Evolutionary conservation across 345 rosid genomes (phyloP).

Genomic region (Angophora floribunda): DNA sequence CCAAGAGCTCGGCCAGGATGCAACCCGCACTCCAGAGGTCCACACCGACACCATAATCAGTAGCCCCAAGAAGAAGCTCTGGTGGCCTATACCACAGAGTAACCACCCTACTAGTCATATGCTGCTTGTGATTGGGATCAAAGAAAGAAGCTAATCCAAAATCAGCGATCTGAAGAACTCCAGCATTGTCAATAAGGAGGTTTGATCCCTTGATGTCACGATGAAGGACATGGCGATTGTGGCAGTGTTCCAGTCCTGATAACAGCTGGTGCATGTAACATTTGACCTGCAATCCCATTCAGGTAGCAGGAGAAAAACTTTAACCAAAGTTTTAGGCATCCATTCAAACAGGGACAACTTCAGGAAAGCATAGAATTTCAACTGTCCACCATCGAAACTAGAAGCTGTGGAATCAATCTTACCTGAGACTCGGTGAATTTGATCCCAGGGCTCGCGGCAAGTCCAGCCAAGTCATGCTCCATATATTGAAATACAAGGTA

Average conservation of each 20-base stretch:
- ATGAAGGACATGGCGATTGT: conserved; percentile 56
- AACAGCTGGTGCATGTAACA: conserved; percentile 62
- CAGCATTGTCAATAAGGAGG: conserved; percentile 63
- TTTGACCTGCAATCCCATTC: conserved; percentile 41
- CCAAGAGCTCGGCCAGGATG: conserved; percentile 69
- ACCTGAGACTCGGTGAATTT: conserved; percentile 74
- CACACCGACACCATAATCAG: conserved; percentile 68
- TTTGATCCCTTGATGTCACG: conserved; percentile 87
- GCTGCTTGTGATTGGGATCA: conserved; percentile 76
- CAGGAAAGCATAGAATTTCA: not conserved
- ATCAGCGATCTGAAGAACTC: conserved; percentile 76
- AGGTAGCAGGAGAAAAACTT: not conserved
- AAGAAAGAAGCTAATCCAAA: conserved; percentile 75
- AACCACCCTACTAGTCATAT: conserved; percentile 82
- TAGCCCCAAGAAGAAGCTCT: conserved; percentile 87
- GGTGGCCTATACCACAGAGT: conserved; percentile 87
- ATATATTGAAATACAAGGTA: conserved; percentile 70
- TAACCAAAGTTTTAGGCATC: not conserved
- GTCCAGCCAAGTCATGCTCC: conserved; percentile 86
- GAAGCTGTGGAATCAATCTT: not conserved
- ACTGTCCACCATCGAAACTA: not conserved
- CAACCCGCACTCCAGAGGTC: conserved; percentile 92
- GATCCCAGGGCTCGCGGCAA: conserved; percentile 61
- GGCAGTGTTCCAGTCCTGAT: conserved; percentile 78
- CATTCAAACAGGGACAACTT: not conserved